Evolutionary conservation across 352 stramenopile genomes (phyloP).

Genomic region (Plasmopara viticola): DNA sequence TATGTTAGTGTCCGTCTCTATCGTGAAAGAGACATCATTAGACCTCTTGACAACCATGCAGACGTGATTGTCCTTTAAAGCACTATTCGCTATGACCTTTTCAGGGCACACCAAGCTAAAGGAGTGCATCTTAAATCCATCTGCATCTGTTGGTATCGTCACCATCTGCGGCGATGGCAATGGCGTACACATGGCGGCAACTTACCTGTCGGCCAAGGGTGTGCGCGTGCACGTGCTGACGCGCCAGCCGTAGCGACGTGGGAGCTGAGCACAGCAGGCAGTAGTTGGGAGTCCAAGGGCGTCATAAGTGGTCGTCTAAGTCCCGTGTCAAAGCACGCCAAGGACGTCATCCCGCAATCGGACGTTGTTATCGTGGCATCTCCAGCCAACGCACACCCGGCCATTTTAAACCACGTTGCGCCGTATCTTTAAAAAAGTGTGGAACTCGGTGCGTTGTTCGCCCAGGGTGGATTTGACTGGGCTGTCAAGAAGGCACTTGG

Average conservation of each 20-base stretch:
- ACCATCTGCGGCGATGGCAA: slow-evolving; percentile 91
- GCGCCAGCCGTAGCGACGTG: slow-evolving; percentile 76
- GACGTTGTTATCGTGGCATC: slow-evolving; percentile 89
- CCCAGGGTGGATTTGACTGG: slow-evolving; percentile 91
- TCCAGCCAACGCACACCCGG: slow-evolving; percentile 82
- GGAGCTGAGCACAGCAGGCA: slow-evolving; percentile 75
- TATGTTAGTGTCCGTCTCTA: too few relatives aligned
- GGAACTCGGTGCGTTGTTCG: slow-evolving; percentile 84
- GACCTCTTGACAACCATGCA: slow-evolving; percentile 16
- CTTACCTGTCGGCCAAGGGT: slow-evolving; percentile 84
- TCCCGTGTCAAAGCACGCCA: slow-evolving; percentile 75
- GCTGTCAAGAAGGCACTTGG: slow-evolving; percentile 85
- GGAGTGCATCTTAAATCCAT: slow-evolving; percentile 33
- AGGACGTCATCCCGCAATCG: slow-evolving; percentile 79
- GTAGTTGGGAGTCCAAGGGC: slow-evolving; percentile 81
- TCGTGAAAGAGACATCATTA: not conserved
- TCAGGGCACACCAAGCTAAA: slow-evolving; percentile 46
- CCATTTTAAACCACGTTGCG: slow-evolving; percentile 65
- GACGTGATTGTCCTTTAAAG: slow-evolving; percentile 6
- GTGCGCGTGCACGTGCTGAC: slow-evolving; percentile 79
- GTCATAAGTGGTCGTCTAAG: slow-evolving; percentile 62
- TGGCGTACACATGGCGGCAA: slow-evolving; percentile 86
- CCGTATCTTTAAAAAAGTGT: slow-evolving; percentile 85
- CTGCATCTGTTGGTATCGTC: slow-evolving; percentile 43
- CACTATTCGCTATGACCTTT: not conserved